These are phyloP conservation scores for Penicillium aurantiogriseum DNA, from an alignment of 2,329 filamentous ascomycete species.

Conservation along the genomic window DNA sequence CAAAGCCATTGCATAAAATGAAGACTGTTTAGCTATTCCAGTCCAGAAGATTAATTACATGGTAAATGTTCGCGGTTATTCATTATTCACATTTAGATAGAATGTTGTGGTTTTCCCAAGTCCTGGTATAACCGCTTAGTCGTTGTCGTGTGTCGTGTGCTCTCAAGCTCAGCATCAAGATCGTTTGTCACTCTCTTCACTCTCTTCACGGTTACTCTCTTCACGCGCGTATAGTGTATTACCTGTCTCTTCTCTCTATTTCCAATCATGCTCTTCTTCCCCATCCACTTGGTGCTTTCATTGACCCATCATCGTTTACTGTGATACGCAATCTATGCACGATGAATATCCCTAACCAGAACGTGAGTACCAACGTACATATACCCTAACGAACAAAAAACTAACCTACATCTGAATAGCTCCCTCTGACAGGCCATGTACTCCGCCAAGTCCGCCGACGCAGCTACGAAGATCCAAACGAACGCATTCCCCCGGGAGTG, in stretches of 20 bases:
- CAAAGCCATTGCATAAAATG: too few species aligned
- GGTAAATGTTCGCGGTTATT: too few species aligned
- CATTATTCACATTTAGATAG: not conserved
- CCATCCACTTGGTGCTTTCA: not conserved
- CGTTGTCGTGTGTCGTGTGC: too few species aligned
- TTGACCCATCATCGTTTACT: not conserved
- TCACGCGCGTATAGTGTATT: not conserved
- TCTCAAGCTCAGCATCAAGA: too few species aligned
- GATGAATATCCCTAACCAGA: not conserved
- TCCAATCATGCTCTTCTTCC: too few species aligned
- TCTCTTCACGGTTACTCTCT: not conserved
- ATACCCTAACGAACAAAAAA: not conserved
- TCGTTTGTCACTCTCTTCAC: not conserved
- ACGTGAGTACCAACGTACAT: not conserved
- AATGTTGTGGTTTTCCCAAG: not conserved
- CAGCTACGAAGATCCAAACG: not conserved
- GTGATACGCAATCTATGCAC: not conserved
- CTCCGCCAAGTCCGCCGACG: not conserved
- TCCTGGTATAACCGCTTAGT: not conserved
- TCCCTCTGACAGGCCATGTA: fast-evolving
- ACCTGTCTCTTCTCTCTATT: not conserved
- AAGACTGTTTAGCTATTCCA: not conserved
- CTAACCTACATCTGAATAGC: not conserved
- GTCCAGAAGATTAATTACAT: too few species aligned
- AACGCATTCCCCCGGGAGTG: conserved; percentile 14